Evolutionary conservation across 805 yeast genomes (phyloP), one percentile per base, ranked within the genome.

Genomic region (Candida maltosa): DNA sequence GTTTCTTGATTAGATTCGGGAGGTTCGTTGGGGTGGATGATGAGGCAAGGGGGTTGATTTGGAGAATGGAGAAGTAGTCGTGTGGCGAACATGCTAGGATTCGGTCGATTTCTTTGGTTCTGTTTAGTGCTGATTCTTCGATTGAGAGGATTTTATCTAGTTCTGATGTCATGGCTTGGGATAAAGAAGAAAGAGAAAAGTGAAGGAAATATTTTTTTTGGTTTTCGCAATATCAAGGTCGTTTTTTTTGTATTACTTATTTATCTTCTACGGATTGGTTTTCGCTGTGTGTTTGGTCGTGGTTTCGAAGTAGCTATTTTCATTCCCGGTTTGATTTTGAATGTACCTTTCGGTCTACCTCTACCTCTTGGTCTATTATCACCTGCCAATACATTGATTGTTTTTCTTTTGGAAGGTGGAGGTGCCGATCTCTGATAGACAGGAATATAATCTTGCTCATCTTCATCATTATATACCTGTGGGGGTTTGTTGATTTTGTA

Each of bases 41-140:
- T 14, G 33, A 27, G 6, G n/a, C 36, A 17, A 49, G 39, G 2
- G 70, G 69, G 31, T 51, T 46, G 26, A 66, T 45, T 22, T 74
- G 78, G 17, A 81, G 53, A 3, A 81, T 60, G 2, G 78, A 62
- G 48, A 76, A 80, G 29, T 76, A 65, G 49, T 81, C 87, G 26
- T 70, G 56, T 31, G 56, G 62, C 49, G 70, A 67, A 18, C 74
- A 62, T 4, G 45, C 36, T 14, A 79, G 47, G n/a, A 81, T 70
- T 16, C 87, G 59, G 10, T 58, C 62, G 9, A 82, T 76, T 46
- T 81, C 88, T 20, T 49, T 51, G 40, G 79, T 84, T 47, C 68
- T 49, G 11, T 47, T 39, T 9, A 64, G 38, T 7, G 50, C 54
- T 26, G 42, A 41, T 40, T 62, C 69, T 31, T 60, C 56, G 8